Evolutionary conservation across 2,329 filamentous ascomycete species (phyloP).

Genomic region (Colletotrichum filicis): DNA sequence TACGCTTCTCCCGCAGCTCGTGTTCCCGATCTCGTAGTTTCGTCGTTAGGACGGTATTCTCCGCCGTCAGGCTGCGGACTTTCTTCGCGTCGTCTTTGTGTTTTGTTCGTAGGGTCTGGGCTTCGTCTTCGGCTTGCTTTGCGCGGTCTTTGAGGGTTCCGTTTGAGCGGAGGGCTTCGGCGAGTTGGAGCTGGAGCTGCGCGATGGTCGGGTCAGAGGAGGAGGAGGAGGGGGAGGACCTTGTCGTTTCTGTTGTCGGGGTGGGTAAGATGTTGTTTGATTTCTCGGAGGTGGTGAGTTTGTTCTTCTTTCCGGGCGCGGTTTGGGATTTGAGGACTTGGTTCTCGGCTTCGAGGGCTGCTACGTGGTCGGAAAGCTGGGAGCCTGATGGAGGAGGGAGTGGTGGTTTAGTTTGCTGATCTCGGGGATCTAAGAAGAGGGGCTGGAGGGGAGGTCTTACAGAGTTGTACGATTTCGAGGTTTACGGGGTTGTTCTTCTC

Average conservation of each 20-base stretch:
- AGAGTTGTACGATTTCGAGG: conserved; percentile 79
- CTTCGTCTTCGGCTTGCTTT: conserved; percentile 70
- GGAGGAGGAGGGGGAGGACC: conserved; percentile 18
- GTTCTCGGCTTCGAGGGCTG: conserved; percentile 70
- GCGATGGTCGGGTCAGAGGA: conserved; percentile 49
- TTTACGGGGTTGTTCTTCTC: conserved; percentile 72
- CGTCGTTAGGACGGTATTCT: conserved; percentile 70
- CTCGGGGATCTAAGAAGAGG: neutral
- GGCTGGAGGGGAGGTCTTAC: conserved; percentile 60
- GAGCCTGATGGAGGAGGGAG: conserved; percentile 59
- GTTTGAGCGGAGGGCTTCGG: conserved; percentile 80
- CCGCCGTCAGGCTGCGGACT: conserved; percentile 70
- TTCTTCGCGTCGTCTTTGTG: conserved; percentile 68
- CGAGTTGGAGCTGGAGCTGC: conserved; percentile 75
- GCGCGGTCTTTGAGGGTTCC: conserved; percentile 74
- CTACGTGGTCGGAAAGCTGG: conserved; percentile 74
- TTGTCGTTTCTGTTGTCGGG: conserved; percentile 6
- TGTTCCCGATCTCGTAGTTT: conserved; percentile 85
- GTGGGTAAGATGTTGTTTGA: neutral
- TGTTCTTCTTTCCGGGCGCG: conserved; percentile 37
- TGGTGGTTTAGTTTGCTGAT: neutral
- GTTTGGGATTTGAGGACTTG: conserved; percentile 48
- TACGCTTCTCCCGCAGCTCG: conserved; percentile 85
- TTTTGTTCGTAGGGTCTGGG: conserved; percentile 70
- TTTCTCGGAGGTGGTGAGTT: conserved; percentile 37